A percentile compares a stretch with the other conserved stretches of the same genome.
These are phyloP conservation scores for Millerozyma acaciae DNA, from an alignment of 805 yeast species.

Conservation along the genomic window DNA sequence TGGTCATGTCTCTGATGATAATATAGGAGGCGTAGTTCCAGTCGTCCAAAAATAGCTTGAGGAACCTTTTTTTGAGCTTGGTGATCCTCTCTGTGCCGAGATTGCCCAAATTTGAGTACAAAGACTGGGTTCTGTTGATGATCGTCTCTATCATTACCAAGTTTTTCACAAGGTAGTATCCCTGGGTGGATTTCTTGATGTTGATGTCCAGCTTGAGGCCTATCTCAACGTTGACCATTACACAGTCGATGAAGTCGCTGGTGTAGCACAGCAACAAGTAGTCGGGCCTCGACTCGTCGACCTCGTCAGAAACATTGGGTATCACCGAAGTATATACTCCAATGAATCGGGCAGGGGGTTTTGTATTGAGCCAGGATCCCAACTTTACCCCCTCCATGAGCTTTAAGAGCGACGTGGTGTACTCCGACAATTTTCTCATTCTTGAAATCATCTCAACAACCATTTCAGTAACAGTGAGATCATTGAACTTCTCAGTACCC, in stretches of 20 bases:
- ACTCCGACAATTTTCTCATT: conserved; percentile 62
- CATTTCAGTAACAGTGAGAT: conserved; percentile 65
- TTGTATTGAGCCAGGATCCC: conserved; percentile 66
- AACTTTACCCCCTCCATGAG: conserved; percentile 51
- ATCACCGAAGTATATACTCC: conserved; percentile 46
- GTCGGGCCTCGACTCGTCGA: conserved; percentile 42
- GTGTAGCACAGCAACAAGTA: conserved; percentile 61
- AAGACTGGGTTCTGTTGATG: conserved; percentile 51
- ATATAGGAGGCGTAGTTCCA: conserved; percentile 80
- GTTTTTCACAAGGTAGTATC: conserved; percentile 69
- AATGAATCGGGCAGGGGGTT: conserved; percentile 49
- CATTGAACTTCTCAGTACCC: conserved; percentile 47
- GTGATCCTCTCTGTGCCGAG: conserved; percentile 61
- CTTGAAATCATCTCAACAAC: conserved; percentile 71
- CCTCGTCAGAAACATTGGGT: conserved; percentile 29
- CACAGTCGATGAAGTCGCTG: conserved; percentile 75
- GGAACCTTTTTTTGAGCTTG: conserved; percentile 66
- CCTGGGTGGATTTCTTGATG: conserved; percentile 49
- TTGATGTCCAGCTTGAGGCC: conserved; percentile 39
- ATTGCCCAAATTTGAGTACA: conserved; percentile 52
- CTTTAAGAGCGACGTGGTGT: conserved; percentile 46
- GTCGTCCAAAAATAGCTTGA: conserved; percentile 64
- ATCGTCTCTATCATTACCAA: conserved; percentile 72
- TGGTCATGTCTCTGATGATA: conserved; percentile 72
- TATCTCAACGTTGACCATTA: conserved; percentile 61